These are phyloP conservation scores for Cicer arietinum DNA, from an alignment of 306 rosid genomes.

Conservation along the genomic window DNA sequence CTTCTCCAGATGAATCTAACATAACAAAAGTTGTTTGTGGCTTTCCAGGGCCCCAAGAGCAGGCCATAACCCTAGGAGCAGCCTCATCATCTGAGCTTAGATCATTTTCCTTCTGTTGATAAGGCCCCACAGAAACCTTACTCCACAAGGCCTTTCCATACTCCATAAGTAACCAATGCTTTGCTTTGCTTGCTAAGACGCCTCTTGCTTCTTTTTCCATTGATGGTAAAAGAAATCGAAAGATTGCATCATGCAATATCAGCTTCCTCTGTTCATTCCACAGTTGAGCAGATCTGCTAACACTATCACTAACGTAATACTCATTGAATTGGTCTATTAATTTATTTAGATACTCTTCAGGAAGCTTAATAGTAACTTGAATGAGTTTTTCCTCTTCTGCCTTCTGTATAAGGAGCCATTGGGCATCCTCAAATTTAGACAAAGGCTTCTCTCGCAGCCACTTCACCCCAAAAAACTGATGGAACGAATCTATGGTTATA, in stretches of 20 bases:
- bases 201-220: conserved; percentile 97
- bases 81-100: conserved; percentile 84
- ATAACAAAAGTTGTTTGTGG: conserved; percentile 95
- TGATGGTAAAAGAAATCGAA: conserved; percentile 82
- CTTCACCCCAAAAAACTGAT: conserved; percentile 85
- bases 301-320: conserved; percentile 93
- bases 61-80: conserved; percentile 98
- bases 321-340: conserved; percentile 81
- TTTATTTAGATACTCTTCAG: conserved; percentile 74
- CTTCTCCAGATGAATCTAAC: conserved; percentile 96
- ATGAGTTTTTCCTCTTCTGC: conserved; percentile 96
- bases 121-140: conserved; percentile 93
- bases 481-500: conserved; percentile 79
- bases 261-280: conserved; percentile 98
- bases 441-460: conserved; percentile 95
- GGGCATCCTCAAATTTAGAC: conserved; percentile 83
- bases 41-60: conserved; percentile 99
- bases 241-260: conserved; percentile 87
- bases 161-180: conserved; percentile 81
- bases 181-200: conserved; percentile 72
- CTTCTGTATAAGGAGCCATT: conserved; percentile 97
- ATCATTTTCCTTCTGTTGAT: conserved; percentile 90
- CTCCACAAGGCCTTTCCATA: conserved; percentile 89
- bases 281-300: conserved; percentile 93
- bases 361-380: conserved; percentile 87